A percentile compares a stretch with the other conserved stretches of the same genome.
Conservation (phyloP, 257 asterid species). For the Penstemon barbatus region DNA sequence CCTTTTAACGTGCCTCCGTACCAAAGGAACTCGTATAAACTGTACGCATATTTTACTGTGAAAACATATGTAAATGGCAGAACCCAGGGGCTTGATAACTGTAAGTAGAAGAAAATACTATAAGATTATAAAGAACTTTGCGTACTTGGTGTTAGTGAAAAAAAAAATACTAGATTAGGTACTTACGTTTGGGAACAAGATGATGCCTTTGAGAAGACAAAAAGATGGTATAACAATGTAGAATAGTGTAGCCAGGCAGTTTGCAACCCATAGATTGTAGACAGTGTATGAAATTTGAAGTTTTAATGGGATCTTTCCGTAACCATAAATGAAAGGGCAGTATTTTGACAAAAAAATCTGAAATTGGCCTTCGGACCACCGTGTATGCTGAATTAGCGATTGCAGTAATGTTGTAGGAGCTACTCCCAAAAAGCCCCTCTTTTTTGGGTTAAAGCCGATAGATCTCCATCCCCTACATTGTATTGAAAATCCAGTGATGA, state of each 20-base stretch:
- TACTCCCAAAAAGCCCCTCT: conserved; percentile 34
- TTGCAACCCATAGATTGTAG: conserved; percentile 36
- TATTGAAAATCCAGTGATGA: conserved; percentile 35
- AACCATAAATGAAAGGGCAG: conserved; percentile 32
- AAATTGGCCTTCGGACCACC: conserved; percentile 37
- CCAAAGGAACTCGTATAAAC: conserved; percentile 34
- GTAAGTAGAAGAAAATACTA: neutral
- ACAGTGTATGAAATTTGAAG: conserved; percentile 29
- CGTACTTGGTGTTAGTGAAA: neutral
- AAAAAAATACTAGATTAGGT: neutral
- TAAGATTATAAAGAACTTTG: neutral
- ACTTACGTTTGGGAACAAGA: conserved; percentile 38
- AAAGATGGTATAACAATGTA: conserved; percentile 21
- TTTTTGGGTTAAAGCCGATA: conserved; percentile 23
- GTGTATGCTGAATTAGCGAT: conserved; percentile 30
- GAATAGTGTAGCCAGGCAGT: conserved; percentile 30
- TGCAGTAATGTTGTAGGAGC: conserved; percentile 31
- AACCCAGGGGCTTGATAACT: conserved; percentile 41
- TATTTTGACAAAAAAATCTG: conserved; percentile 35
- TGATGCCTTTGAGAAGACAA: conserved; percentile 33
- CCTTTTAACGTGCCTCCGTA: conserved; percentile 39
- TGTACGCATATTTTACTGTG: conserved; percentile 23
- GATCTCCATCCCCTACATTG: conserved; percentile 41
- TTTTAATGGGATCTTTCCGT: conserved; percentile 26
- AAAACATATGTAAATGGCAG: conserved; percentile 32